phyloP scores from a whole-genome alignment of 352 stramenopile genomes.

The Phytophthora colocasiae region DNA sequence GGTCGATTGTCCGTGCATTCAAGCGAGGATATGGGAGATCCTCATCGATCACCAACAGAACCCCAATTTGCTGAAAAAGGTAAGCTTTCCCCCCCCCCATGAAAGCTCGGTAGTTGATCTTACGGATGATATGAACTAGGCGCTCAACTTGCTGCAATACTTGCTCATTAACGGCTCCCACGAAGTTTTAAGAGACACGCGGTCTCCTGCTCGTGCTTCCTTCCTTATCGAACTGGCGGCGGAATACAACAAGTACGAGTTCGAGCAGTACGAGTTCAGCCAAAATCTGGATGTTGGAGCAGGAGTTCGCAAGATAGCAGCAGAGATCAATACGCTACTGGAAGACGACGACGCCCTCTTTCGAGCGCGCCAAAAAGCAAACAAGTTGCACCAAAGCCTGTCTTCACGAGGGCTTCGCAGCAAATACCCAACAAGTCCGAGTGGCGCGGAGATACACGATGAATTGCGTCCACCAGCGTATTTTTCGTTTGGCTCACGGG shows the following conservation, averaged over 20 bases:
- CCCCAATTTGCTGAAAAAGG: conserved; percentile 67
- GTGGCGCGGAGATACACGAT: conserved; percentile 7
- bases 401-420: conserved; percentile 54
- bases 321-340: conserved; percentile 58
- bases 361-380: conserved; percentile 47
- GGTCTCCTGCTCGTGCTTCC: conserved; percentile 44
- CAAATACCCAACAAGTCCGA: conserved; percentile 25
- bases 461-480: conserved; percentile 42
- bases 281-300: conserved; percentile 72
- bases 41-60: conserved; percentile 66
- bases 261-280: conserved; percentile 79
- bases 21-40: conserved; percentile 75
- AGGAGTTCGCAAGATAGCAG: conserved; percentile 65
- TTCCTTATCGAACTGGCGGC: conserved; percentile 56
- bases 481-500: conserved; percentile 26
- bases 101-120: neutral
- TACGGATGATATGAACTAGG: conserved; percentile 26
- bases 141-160: conserved; percentile 66
- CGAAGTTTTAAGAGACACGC: conserved; percentile 70
- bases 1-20: conserved; percentile 79
- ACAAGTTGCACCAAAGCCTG: conserved; percentile 67
- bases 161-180: conserved; percentile 76
- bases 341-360: conserved; percentile 61
- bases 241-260: conserved; percentile 81
- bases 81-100: neutral